phyloP scores from a whole-genome alignment of 2,329 filamentous ascomycete genomes.

The Colletotrichum eremochloae region DNA sequence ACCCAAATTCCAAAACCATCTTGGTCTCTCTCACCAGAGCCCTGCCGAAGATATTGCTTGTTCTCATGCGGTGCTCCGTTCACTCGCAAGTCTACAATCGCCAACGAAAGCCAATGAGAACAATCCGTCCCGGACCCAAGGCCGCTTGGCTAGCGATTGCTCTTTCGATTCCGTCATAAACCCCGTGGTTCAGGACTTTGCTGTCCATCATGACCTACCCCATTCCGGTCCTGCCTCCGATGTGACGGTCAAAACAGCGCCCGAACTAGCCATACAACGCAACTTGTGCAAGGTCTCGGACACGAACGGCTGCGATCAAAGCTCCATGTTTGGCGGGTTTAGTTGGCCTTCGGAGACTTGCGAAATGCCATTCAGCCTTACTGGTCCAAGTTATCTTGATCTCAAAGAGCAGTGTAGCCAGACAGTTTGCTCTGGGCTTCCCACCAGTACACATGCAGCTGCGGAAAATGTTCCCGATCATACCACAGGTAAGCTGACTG shows the following conservation, averaged over 20 bases:
- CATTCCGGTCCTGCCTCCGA: not conserved
- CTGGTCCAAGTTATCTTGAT: not conserved
- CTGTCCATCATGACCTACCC: not conserved
- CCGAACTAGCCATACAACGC: not conserved
- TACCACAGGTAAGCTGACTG: not conserved
- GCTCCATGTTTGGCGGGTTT: slow-evolving; percentile 13
- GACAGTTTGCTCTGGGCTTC: not conserved
- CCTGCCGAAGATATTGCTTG: not conserved
- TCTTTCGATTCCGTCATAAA: not conserved
- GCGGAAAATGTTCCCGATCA: not conserved
- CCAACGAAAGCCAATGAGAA: not conserved
- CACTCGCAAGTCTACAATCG: not conserved
- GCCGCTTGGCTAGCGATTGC: not conserved
- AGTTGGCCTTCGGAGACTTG: not conserved
- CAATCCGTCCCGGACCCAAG: not conserved
- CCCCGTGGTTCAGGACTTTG: not conserved
- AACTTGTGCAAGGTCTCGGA: slow-evolving; percentile 48
- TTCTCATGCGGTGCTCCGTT: not conserved
- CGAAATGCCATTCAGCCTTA: not conserved
- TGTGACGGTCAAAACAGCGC: no score
- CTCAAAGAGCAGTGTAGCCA: not conserved
- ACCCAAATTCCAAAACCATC: not conserved
- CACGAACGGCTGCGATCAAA: slow-evolving; percentile 59
- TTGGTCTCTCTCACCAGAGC: not conserved
- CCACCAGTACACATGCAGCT: not conserved